Evolutionary conservation across 306 rosid genomes (phyloP).

Genomic region (Delonix regia): DNA sequence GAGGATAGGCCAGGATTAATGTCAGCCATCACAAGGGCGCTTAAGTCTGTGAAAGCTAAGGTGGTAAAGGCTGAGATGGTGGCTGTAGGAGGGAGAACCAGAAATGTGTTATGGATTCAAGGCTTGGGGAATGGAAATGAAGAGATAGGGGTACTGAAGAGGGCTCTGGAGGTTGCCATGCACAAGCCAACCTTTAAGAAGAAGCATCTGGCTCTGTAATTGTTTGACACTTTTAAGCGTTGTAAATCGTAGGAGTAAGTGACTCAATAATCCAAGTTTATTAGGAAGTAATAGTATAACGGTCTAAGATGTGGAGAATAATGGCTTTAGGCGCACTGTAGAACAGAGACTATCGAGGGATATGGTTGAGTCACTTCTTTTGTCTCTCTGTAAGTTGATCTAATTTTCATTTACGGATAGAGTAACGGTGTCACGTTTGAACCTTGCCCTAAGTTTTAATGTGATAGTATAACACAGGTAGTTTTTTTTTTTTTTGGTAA

Average conservation of each 20-base stretch:
- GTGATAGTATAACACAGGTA: too few relatives aligned
- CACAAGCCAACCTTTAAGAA: slow-evolving; percentile 40
- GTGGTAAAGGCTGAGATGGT: slow-evolving; percentile 69
- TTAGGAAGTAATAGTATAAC: background rate
- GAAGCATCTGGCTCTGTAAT: slow-evolving; percentile 20
- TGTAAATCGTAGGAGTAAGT: background rate
- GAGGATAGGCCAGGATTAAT: slow-evolving; percentile 63
- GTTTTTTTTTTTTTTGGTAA: too few relatives aligned
- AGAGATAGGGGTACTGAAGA: slow-evolving; percentile 48
- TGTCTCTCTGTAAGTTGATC: too few relatives aligned
- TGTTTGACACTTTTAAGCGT: background rate
- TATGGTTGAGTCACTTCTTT: too few relatives aligned
- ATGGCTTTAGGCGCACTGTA: too few relatives aligned
- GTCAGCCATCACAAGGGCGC: slow-evolving; percentile 49
- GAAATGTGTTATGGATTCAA: slow-evolving; percentile 55
- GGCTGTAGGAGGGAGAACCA: slow-evolving; percentile 64
- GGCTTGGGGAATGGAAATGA: slow-evolving; percentile 49
- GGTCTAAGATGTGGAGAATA: slow-evolving; percentile 8
- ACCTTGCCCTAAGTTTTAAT: too few relatives aligned
- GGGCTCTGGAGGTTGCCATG: slow-evolving; percentile 49
- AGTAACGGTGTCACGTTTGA: too few relatives aligned
- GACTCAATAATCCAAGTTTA: background rate
- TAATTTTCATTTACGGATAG: too few relatives aligned
- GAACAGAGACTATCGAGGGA: too few relatives aligned
- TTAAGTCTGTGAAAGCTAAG: slow-evolving; percentile 50